Percentiles rank a stretch among this genome's conserved stretches.
Conservation (phyloP, 306 rosid species). For the Cucurbita moschata region DNA sequence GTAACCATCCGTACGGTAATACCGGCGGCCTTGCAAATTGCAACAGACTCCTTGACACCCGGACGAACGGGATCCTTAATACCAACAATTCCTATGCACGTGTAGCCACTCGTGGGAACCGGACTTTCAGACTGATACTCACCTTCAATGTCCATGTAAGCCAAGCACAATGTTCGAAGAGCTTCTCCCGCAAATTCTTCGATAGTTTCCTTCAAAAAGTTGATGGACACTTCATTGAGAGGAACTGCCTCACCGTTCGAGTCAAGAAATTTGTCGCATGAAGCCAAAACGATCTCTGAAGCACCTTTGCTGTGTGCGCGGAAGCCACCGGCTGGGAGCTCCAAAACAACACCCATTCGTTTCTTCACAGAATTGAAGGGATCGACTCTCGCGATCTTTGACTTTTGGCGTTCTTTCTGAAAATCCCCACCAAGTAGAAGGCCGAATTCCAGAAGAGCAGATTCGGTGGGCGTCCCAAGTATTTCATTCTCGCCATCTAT, state of each 20-base stretch:
- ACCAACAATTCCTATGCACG: constrained; percentile 88
- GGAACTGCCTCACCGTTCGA: constrained; percentile 47
- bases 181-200: constrained; percentile 78
- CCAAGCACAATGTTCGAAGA: constrained; percentile 89
- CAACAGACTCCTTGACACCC: constrained; percentile 88
- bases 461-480: constrained; percentile 88
- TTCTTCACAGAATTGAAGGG: constrained; percentile 88
- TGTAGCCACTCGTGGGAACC: constrained; percentile 51
- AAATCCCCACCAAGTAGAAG: constrained; percentile 68
- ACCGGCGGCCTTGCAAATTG: constrained; percentile 88
- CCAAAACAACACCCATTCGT: constrained; percentile 71
- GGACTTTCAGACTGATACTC: constrained; percentile 37
- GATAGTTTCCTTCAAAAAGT: constrained; percentile 40
- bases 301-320: constrained; percentile 90
- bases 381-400: constrained; percentile 64
- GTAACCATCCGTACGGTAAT: constrained; percentile 89
- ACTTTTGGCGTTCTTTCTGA: constrained; percentile 34
- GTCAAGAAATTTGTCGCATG: constrained; percentile 55
- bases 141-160: constrained; percentile 50
- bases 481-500: constrained; percentile 51
- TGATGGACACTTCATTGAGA: constrained; percentile 37
- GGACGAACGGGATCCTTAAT: constrained; percentile 98
- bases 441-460: constrained; percentile 81
- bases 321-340: constrained; percentile 55
- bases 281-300: constrained; percentile 71